Base-by-base conservation (phyloP, 495 filamentous ascomycete genomes). In the Tuber melanosporum region DNA sequence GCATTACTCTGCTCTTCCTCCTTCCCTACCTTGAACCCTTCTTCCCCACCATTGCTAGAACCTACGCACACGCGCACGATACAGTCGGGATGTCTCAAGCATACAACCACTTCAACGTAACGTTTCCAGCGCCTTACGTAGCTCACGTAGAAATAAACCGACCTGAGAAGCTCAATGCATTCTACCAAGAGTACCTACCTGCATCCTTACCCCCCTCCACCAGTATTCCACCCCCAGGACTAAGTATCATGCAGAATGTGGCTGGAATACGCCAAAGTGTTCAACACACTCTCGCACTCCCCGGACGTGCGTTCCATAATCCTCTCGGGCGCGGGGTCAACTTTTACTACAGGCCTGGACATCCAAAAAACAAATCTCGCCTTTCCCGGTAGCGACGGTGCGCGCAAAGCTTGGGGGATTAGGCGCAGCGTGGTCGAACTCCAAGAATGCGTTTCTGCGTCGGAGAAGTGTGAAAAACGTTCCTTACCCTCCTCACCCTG, bases 91-190 rank as follows among this genome's bases (percentile, higher is more conserved):
- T 66, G 57, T 66, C 26, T 19, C 71, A 73, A 14, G 73, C 45
- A 39, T 91, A 88, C 86, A 86, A 92, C 76, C 87, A 95, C 87
- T 98, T 95, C 88, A 89, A 90, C 74, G 86, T 98, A 78, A 88
- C 88, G 36, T 91, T 91, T 74, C 93, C 94, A 0, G 79, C 84
- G 20, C 86, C 91, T 74, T 90, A 90, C 85, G 93, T 98, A 57
- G 93, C 92, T 15, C 93, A 97, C 84, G 94, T 99, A 72, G 92
- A 98, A 84, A 97, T 97, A 86, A 94, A 97, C 87, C 90, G 95
- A 12, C 90, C 95, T 1, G 85, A 90, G 73, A 98, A 97, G 86
- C 86, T 97, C 83, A 99, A 99, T 85, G 91, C 95, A 74, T 98
- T 98, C 85, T 86, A 89, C 77, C 91, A 94, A 85, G 87, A 84